Conservation (phyloP, 2,329 filamentous ascomycete genomes). For the Lasiodiplodia gonubiensis region DNA sequence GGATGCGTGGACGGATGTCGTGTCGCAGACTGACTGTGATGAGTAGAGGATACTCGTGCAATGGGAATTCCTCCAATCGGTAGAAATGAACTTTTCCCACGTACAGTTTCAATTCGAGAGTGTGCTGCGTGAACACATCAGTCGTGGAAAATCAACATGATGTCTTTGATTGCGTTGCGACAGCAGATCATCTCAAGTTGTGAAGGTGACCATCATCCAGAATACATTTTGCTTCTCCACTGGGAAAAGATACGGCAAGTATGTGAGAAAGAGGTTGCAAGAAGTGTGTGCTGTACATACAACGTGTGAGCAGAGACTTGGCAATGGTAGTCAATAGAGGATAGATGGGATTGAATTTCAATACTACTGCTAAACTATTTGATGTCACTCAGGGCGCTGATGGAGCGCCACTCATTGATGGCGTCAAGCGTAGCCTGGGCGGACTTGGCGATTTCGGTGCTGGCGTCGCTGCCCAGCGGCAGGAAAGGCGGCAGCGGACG, state of each 20-base stretch:
- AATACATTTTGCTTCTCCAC: neutral
- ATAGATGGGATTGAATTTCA: neutral
- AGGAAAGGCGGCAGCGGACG: neutral
- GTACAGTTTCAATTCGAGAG: neutral
- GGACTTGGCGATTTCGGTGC: neutral
- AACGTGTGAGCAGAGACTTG: neutral
- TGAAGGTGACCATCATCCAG: neutral
- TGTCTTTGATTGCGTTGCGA: neutral
- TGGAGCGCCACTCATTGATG: neutral
- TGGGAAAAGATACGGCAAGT: neutral
- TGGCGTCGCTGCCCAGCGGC: conserved; percentile 14
- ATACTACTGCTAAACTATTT: neutral
- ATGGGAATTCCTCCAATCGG: neutral
- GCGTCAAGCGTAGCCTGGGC: neutral
- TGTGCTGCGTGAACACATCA: neutral
- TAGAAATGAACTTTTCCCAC: neutral
- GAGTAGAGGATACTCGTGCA: neutral
- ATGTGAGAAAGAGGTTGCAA: neutral
- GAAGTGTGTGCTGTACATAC: neutral
- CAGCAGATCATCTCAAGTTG: neutral
- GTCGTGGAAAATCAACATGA: neutral
- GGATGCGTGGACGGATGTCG: neutral
- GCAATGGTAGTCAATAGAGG: neutral
- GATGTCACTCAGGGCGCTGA: neutral
- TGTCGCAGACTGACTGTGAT: conserved; percentile 30